Conservation (phyloP, 352 stramenopile species). For the Pelagophyceae sp. region DNA sequence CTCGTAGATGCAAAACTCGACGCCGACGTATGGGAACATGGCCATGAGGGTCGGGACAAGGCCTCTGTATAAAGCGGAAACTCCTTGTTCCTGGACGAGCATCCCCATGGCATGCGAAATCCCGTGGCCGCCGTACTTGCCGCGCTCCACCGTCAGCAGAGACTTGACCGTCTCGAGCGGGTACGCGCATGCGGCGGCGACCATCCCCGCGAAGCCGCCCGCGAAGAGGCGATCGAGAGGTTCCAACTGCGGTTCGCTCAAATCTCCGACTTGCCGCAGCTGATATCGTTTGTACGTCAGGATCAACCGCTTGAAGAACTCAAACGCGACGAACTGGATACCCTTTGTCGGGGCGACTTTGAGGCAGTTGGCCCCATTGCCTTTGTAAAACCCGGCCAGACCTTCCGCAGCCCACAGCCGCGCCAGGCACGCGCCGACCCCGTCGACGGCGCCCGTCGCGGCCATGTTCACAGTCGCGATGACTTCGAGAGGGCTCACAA, state of each 20-base stretch:
- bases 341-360: constrained; percentile 37
- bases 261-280: constrained; percentile 18
- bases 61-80: constrained; percentile 33
- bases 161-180: constrained; percentile 41
- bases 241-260: constrained; percentile 24
- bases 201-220: constrained; percentile 32
- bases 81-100: constrained; percentile 25
- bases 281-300: constrained; percentile 24
- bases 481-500: background rate
- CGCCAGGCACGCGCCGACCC: background rate
- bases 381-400: constrained; percentile 37
- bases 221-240: constrained; percentile 32
- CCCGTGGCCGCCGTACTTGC: constrained; percentile 20
- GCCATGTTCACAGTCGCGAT: constrained; percentile 10
- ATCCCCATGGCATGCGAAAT: constrained; percentile 25
- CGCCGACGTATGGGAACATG: constrained; percentile 40
- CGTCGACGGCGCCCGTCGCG: background rate
- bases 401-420: constrained; percentile 30
- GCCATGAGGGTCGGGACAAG: constrained; percentile 37
- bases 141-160: constrained; percentile 36
- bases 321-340: constrained; percentile 38
- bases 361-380: constrained; percentile 42
- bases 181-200: constrained; percentile 36
- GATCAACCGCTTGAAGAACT: constrained; percentile 35
- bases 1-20: constrained; percentile 42